Base-by-base conservation (phyloP, 805 yeast genomes). In the Wilhelminamyces savonicus region DNA sequence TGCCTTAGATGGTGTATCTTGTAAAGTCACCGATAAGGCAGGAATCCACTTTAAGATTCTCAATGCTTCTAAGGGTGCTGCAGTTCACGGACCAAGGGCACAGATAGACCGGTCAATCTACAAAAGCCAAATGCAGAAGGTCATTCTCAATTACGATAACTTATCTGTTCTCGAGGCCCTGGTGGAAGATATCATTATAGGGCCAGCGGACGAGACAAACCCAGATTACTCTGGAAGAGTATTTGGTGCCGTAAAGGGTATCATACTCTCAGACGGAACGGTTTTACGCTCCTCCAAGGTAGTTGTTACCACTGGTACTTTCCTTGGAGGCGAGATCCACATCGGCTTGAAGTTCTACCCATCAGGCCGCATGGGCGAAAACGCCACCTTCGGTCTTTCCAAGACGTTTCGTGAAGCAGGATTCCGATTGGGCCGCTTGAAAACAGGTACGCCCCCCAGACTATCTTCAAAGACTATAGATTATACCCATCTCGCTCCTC, bases 71-170 rank as follows among this genome's bases (percentile, higher is more conserved):
- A 74, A 86, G 40, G 98, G 98, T 2, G 83, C 94, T 0, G 98
- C 98, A 0, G 97, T 90, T 2, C 94, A 97, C 85, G 97, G 98
- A 0, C 97, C 96, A 6, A 61, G 99, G 36, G 96, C 96, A 1
- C 98, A 92, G 58, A 90, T 92, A 18, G 98, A 92, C 54, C 65
- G 99, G 40, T 62, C 74, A 26, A 67, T 90, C 2, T 92, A 92
- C 52, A 59, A 81, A 43, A 47, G 52, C 11, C 87, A 83, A 46
- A 87, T 92, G 97, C 95, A 84, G 48, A 45, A 56, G 3, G 78
- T 66, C 33, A 62, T 92, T 14, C 50, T 56, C 23, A 52, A 58
- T 37, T 79, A 79, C 50, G 60, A 65, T 7, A 74, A 80, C 35
- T 63, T 87, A 36, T 55, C 62, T 7, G 71, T 87, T 10, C 28